Base-by-base conservation (phyloP, 108 stramenopile species). In the Schizochytrium sp. region DNA sequence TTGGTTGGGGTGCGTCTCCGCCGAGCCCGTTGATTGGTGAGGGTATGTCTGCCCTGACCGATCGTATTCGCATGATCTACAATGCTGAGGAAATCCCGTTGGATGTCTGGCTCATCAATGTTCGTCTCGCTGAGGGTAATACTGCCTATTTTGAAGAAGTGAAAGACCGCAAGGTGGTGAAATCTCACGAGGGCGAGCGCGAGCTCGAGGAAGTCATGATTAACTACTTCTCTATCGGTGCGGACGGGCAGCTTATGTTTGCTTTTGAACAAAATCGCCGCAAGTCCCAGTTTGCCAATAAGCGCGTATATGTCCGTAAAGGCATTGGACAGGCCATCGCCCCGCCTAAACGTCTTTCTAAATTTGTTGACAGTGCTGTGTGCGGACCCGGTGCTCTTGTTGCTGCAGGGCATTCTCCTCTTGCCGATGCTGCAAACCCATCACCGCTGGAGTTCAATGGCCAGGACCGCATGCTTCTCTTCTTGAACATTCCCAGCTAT, bases 191-290 rank as follows among this genome's bases (percentile, higher is more conserved):
- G 7, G 76, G 76, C 47, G 28, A 55, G 28, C 47, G 53, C 17
- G 47, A 49, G 47, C 47, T 83, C 17, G 47, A 49, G 38, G 50
- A 83, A 40, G 76, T 55, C 47, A 83, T 83, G 76, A 83, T 83
- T n/a, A 83, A 83, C 47, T 83, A 83, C 53, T 83, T 83, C 40
- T 83, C 76, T 7, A 55, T 83, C 55, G 76, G 76, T 7, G 76
- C 76, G 28, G 76, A 83, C 47, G 76, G 76, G 15, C 28, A 83
- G 76, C 76, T 83, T 53, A 83, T 83, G 76, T 83, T 83, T 3
- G 76, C 76, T 28, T 83, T 83, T 42, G 76, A 83, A 28, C 76
- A 83, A 28, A 83, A 83, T 28, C 47, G 76, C 10, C 38, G 76
- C 50, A 55, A 49, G 13, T 38, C 76, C 5, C 76, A 83, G 55